Percentiles rank a stretch among this genome's conserved stretches.
Evolutionary conservation across 1,284 basidiomycete species (phyloP).

Genomic region (Fomitopsis betulina): DNA sequence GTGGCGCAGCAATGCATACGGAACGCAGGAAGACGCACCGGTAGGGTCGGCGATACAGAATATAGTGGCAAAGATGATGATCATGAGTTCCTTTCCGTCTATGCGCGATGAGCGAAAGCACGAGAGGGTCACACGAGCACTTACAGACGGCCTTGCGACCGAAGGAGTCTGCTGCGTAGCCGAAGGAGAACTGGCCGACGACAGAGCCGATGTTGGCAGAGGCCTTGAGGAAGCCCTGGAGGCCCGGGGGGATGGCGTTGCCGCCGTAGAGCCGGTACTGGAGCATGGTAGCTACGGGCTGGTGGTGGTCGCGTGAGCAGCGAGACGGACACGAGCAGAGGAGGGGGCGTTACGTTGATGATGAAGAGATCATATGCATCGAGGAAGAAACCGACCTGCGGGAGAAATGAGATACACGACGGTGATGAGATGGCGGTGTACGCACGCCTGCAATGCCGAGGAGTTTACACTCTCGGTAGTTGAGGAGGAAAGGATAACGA

Average conservation of each 20-base stretch:
- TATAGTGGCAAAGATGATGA: slow-evolving; percentile 72
- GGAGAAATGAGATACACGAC: slow-evolving; percentile 7
- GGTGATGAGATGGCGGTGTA: slow-evolving; percentile 7
- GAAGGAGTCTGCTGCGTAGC: slow-evolving; percentile 63
- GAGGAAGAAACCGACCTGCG: slow-evolving; percentile 63
- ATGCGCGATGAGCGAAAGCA: slow-evolving; percentile 2
- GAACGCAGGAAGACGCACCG: slow-evolving; percentile 21
- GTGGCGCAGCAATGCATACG: not conserved
- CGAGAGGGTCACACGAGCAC: slow-evolving; percentile 16
- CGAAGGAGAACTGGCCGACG: slow-evolving; percentile 72
- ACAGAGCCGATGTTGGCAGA: slow-evolving; percentile 71
- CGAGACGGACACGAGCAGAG: not conserved
- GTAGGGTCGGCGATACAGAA: slow-evolving; percentile 49
- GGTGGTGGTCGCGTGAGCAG: not conserved
- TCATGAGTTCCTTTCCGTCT: slow-evolving; percentile 78
- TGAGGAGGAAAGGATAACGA: slow-evolving; percentile 44
- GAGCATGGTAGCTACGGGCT: slow-evolving; percentile 75
- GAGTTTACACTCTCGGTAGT: slow-evolving; percentile 48
- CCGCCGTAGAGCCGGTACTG: slow-evolving; percentile 68
- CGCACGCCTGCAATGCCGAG: slow-evolving; percentile 57
- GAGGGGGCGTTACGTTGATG: slow-evolving; percentile 52
- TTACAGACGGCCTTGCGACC: slow-evolving; percentile 63
- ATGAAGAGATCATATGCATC: slow-evolving; percentile 77
- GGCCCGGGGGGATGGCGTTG: slow-evolving; percentile 44
- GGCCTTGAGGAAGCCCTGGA: slow-evolving; percentile 66